phyloP scores from a whole-genome alignment of 495 filamentous ascomycete species.

The Aspergillus biplanus region DNA sequence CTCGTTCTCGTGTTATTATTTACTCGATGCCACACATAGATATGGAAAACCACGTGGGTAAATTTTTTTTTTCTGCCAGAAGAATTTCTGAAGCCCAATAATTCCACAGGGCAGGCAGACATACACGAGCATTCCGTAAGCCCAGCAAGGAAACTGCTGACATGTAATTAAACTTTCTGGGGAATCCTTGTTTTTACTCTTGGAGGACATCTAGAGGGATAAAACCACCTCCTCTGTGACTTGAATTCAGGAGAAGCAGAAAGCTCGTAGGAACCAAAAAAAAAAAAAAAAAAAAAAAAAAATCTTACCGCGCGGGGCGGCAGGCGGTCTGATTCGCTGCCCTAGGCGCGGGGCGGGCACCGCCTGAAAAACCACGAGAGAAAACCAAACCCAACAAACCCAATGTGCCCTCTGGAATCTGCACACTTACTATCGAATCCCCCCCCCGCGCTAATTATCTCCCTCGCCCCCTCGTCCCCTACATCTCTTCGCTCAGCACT shows the following conservation, averaged over 20 bases:
- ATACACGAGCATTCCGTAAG: background rate
- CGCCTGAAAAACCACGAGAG: constrained; percentile 45
- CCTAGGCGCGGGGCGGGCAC: constrained; percentile 43
- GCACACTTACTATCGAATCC: constrained; percentile 21
- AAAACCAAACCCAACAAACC: constrained; percentile 36
- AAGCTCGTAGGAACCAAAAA: background rate
- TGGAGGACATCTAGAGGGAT: background rate
- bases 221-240: background rate
- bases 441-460: constrained; percentile 24
- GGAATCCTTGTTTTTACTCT: too few relatives aligned
- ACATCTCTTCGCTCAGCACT: constrained; percentile 26
- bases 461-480: constrained; percentile 13
- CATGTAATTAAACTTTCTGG: too few relatives aligned
- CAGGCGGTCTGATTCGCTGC: constrained; percentile 49
- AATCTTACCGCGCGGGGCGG: constrained; percentile 36
- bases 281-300: constrained; percentile 21
- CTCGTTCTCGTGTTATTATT: too few relatives aligned
- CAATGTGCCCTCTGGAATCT: constrained; percentile 26
- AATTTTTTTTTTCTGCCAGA: constrained; percentile 23
- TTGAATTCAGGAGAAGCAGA: background rate
- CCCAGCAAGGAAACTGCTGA: too few relatives aligned
- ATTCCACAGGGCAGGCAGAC: background rate
- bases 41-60: constrained; percentile 22
- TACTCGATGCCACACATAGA: background rate
- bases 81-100: constrained; percentile 10